Percentiles rank a stretch among this genome's conserved stretches.
These are phyloP conservation scores for Rhizoctonia solani DNA, from an alignment of 1,284 basidiomycete species.

Conservation along the genomic window DNA sequence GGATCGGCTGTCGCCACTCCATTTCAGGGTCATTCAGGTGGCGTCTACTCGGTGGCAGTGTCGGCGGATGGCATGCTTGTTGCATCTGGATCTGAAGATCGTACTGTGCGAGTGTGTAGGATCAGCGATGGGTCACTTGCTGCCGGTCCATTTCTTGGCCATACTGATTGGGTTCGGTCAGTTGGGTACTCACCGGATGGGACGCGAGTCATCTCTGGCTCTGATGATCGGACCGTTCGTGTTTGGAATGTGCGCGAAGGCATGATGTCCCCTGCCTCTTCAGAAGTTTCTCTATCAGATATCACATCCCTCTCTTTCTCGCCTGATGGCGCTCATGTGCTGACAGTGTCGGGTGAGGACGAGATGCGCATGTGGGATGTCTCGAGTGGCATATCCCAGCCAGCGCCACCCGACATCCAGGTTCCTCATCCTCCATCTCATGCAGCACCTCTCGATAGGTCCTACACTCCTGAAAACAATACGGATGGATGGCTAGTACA, in stretches of 20 bases:
- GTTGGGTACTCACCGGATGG: neutral
- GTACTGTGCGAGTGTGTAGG: neutral
- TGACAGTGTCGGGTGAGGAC: neutral
- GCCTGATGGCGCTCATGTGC: neutral
- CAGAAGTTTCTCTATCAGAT: neutral
- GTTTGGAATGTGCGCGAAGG: neutral
- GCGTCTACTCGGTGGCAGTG: neutral
- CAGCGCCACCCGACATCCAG: too few species aligned
- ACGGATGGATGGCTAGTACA: too few species aligned
- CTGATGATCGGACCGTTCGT: neutral
- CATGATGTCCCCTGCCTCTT: neutral
- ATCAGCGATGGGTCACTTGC: neutral
- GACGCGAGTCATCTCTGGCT: neutral
- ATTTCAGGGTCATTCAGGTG: too few species aligned
- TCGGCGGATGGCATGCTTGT: conserved; percentile 4
- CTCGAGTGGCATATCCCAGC: too few species aligned
- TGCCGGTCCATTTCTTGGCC: neutral
- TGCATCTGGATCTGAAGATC: neutral
- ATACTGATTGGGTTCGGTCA: neutral
- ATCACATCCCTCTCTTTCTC: neutral
- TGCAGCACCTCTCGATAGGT: too few species aligned
- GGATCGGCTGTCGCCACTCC: too few species aligned
- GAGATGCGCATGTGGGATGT: neutral
- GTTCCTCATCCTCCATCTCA: neutral
- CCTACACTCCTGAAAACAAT: neutral